Evolutionary conservation across 768 basidiomycete species (phyloP).

Genomic region (Cystobasidium onofrii): DNA sequence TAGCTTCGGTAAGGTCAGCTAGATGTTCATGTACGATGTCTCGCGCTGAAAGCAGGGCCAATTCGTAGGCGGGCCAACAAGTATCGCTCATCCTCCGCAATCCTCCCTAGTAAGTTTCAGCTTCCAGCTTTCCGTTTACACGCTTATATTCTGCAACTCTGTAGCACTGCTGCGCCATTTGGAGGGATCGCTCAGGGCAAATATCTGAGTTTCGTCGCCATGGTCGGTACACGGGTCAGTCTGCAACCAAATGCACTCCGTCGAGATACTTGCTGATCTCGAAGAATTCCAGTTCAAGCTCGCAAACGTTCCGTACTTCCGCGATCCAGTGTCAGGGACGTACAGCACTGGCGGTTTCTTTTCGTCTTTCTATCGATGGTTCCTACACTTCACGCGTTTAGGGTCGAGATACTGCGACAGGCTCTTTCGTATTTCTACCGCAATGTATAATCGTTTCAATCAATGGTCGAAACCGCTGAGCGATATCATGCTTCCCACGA

Average conservation of each 20-base stretch:
- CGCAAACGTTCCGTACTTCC: slow-evolving; percentile 22
- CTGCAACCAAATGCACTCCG: too few species aligned
- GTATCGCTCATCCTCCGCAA: slow-evolving; percentile 14
- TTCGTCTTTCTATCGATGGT: slow-evolving; percentile 11
- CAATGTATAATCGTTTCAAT: slow-evolving; percentile 1
- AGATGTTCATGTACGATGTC: too few species aligned
- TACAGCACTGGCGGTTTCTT: slow-evolving; percentile 23
- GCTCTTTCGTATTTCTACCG: background rate
- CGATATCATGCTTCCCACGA: slow-evolving; percentile 6
- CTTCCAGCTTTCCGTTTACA: too few species aligned
- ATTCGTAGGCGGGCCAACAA: background rate
- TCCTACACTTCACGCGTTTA: slow-evolving; percentile 27
- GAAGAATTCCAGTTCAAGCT: slow-evolving; percentile 11
- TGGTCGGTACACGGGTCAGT: background rate
- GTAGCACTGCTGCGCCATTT: background rate
- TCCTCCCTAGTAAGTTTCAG: too few species aligned
- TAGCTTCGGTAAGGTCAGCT: slow-evolving; percentile 12
- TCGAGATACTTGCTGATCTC: too few species aligned
- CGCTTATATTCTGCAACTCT: background rate
- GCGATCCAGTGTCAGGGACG: slow-evolving; percentile 14
- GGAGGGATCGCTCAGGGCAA: background rate
- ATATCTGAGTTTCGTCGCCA: background rate
- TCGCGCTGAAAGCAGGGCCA: background rate
- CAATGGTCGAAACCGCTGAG: background rate
- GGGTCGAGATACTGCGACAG: background rate